Evolutionary conservation across 108 stramenopile species (phyloP).

Genomic region (Fistulifera pelliculosa): DNA sequence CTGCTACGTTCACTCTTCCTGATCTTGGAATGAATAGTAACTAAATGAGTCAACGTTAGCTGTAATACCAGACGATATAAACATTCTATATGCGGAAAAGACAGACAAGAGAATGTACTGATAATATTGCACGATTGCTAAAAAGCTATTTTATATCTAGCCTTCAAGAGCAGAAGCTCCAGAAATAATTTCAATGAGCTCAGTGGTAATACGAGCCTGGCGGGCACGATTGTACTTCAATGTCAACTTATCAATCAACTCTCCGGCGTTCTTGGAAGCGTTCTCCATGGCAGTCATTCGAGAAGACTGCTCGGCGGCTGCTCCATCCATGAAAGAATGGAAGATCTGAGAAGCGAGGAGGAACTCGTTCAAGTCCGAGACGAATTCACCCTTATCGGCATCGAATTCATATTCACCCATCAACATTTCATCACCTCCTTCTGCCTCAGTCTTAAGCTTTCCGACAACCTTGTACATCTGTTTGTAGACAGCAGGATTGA

Average conservation of each 20-base stretch:
- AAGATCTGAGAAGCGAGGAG: conserved; percentile 87
- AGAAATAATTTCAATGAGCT: conserved; percentile 99
- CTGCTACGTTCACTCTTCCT: too few species aligned
- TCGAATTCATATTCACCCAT: conserved; percentile 93
- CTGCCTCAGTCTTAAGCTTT: conserved; percentile 54
- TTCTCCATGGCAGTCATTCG: conserved; percentile 99
- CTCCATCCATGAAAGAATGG: conserved; percentile 94
- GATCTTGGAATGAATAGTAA: too few species aligned
- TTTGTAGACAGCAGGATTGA: conserved; percentile 77
- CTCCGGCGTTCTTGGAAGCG: conserved; percentile 97
- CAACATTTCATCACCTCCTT: conserved; percentile 45
- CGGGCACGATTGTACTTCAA: conserved; percentile 99
- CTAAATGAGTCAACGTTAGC: too few species aligned
- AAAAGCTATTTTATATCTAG: conserved; percentile 24
- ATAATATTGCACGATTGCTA: background rate
- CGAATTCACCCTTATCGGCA: conserved; percentile 89
- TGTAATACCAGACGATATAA: too few species aligned
- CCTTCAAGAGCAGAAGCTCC: conserved; percentile 98
- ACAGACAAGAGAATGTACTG: background rate
- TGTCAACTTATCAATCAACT: conserved; percentile 96
- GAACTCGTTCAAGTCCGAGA: conserved; percentile 92
- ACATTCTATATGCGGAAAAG: background rate
- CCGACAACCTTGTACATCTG: conserved; percentile 83
- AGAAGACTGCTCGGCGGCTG: conserved; percentile 95
- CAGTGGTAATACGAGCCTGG: conserved; percentile 99